These are phyloP conservation scores for Epichloe coenophiala DNA, from an alignment of 2,329 filamentous ascomycete genomes.

Conservation along the genomic window DNA sequence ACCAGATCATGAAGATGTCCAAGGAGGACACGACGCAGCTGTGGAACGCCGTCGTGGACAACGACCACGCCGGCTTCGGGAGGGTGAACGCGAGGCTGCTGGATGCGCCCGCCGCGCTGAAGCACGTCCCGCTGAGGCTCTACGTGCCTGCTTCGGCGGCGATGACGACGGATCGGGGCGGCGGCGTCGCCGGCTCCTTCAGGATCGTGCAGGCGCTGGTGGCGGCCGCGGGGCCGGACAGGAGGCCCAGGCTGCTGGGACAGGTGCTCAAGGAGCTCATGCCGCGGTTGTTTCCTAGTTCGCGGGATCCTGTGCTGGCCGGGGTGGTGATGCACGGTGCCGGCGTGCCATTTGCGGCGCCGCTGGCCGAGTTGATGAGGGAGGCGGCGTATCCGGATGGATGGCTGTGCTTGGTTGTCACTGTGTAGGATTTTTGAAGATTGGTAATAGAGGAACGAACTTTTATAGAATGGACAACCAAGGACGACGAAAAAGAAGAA, in stretches of 20 bases:
- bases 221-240: conserved; percentile 27
- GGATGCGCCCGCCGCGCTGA: conserved; percentile 58
- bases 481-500: too few species aligned
- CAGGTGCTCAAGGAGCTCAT: conserved; percentile 62
- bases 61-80: conserved; percentile 60
- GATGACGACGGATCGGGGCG: not conserved
- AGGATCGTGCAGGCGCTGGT: conserved; percentile 67
- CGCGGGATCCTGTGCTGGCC: conserved; percentile 70
- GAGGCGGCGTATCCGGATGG: conserved; percentile 83
- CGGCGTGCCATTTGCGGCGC: conserved; percentile 64
- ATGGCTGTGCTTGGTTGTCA: conserved; percentile 73
- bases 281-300: conserved; percentile 75
- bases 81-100: conserved; percentile 66
- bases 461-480: too few species aligned
- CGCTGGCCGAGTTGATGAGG: conserved; percentile 69
- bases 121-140: conserved; percentile 74
- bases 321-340: conserved; percentile 78
- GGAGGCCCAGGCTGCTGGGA: conserved; percentile 47
- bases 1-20: conserved; percentile 78
- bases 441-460: not conserved
- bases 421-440: conserved; percentile 40
- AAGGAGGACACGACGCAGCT: conserved; percentile 72
- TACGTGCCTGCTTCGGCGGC: conserved; percentile 50
- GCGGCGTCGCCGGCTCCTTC: conserved; percentile 34
- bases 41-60: conserved; percentile 68